These are phyloP conservation scores for Boletus vermiculosoides DNA, from an alignment of 768 basidiomycete species.

Conservation along the genomic window DNA sequence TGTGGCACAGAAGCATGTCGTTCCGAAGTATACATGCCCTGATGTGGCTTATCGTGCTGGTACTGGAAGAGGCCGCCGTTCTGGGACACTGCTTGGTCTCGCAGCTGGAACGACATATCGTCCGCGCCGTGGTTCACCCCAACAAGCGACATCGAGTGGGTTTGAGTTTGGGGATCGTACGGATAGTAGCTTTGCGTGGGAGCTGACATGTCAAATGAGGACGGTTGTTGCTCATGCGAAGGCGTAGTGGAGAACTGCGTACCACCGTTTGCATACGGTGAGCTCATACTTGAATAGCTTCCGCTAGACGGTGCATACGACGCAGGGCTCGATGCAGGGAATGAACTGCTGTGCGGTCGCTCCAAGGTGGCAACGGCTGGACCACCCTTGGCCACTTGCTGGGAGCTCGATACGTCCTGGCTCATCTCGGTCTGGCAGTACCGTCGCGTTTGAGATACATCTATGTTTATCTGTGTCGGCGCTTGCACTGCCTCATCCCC, in stretches of 20 bases:
- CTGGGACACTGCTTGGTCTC: constrained; percentile 18
- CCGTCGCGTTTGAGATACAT: constrained; percentile 16
- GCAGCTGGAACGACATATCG: constrained; percentile 18
- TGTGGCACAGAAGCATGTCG: constrained; percentile 21
- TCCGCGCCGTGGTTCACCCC: constrained; percentile 16
- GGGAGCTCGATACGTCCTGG: constrained; percentile 8
- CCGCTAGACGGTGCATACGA: constrained; percentile 26
- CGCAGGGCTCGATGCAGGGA: constrained; percentile 22
- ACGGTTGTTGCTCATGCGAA: constrained; percentile 21
- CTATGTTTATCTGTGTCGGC: constrained; percentile 13
- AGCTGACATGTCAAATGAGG: constrained; percentile 22
- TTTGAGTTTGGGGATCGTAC: constrained; percentile 17
- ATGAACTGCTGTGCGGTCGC: constrained; percentile 22
- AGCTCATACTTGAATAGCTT: constrained; percentile 24
- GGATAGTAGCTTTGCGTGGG: constrained; percentile 21
- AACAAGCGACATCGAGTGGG: constrained; percentile 22
- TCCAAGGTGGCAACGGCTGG: constrained; percentile 15
- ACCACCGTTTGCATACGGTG: constrained; percentile 26
- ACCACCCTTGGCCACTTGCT: constrained; percentile 10
- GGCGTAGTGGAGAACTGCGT: constrained; percentile 16
- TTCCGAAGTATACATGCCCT: constrained; percentile 23
- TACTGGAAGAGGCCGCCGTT: constrained; percentile 18
- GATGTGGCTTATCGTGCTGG: constrained; percentile 25
- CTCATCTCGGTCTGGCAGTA: constrained; percentile 15
- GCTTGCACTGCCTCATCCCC: constrained; percentile 16